These are phyloP conservation scores for Eucalyptus melliodora DNA, from an alignment of 345 rosid genomes.

Conservation along the genomic window DNA sequence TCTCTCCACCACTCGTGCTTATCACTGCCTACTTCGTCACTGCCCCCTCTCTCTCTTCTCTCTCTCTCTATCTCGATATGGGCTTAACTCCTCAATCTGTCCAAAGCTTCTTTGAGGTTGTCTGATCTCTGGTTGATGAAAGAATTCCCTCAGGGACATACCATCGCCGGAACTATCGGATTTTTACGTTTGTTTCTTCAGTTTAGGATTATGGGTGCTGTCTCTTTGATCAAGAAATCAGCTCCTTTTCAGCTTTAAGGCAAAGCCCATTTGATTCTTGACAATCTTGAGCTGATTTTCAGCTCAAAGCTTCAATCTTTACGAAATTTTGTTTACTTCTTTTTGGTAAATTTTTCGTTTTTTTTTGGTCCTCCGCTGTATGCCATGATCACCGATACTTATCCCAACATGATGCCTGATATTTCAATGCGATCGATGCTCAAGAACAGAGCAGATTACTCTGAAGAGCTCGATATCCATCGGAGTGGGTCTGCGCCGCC, in stretches of 20 bases:
- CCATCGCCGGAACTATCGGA: not conserved
- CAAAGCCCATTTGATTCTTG: not conserved
- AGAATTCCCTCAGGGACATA: not conserved
- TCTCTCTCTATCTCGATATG: not conserved
- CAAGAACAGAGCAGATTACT: slow-evolving; percentile 12
- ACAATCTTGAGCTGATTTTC: not conserved
- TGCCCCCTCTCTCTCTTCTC: not conserved
- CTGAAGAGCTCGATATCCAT: slow-evolving; percentile 47
- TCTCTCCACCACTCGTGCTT: slow-evolving; percentile 10
- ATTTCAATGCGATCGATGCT: slow-evolving; percentile 40
- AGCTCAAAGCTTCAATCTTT: slow-evolving; percentile 1
- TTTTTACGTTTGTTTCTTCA: not conserved
- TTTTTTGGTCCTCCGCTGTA: not conserved
- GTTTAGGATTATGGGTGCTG: not conserved
- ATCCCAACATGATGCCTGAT: slow-evolving; percentile 43
- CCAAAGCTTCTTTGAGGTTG: not conserved
- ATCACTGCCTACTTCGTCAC: slow-evolving; percentile 19
- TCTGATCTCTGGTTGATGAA: not conserved
- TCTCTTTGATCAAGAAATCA: not conserved
- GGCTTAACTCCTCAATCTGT: not conserved
- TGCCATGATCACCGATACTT: slow-evolving; percentile 13
- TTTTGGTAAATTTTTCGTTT: not conserved
- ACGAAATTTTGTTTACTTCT: not conserved
- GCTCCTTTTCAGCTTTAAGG: not conserved
- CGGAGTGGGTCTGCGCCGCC: slow-evolving; percentile 98